Percentiles rank a stretch among this genome's conserved stretches.
phyloP scores from a whole-genome alignment of 1,139 yeast genomes.

The Sugiyamaella castrensis region DNA sequence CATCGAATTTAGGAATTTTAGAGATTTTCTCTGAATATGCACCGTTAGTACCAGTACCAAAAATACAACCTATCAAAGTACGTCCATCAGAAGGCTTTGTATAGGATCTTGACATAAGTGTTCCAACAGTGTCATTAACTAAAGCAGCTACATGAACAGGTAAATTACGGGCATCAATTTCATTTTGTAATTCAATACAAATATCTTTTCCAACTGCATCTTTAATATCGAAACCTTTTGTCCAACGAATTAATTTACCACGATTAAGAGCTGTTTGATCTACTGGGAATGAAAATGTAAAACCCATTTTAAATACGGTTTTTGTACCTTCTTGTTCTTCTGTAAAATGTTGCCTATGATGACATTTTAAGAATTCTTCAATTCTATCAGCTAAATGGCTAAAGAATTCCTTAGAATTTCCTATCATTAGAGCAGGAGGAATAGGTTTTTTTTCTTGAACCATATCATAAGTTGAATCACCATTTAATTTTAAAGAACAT shows the following conservation, averaged over 20 bases:
- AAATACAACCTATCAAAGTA: constrained; percentile 82
- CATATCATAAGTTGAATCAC: constrained; percentile 73
- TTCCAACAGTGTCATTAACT: constrained; percentile 94
- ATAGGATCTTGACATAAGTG: constrained; percentile 83
- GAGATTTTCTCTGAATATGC: constrained; percentile 78
- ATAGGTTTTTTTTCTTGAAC: constrained; percentile 71
- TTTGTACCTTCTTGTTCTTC: constrained; percentile 23
- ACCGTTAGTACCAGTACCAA: constrained; percentile 97
- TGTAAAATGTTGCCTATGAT: constrained; percentile 45
- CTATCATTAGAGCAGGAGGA: constrained; percentile 70
- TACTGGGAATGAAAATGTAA: constrained; percentile 91
- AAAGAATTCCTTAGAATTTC: constrained; percentile 56
- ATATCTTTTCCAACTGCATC: constrained; percentile 85
- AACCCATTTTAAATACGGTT: constrained; percentile 63
- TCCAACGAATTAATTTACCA: constrained; percentile 89
- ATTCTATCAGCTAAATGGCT: constrained; percentile 70
- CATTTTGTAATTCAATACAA: constrained; percentile 65
- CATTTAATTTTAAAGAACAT: constrained; percentile 74
- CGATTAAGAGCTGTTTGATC: constrained; percentile 73
- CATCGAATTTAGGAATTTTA: constrained; percentile 64
- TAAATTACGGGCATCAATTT: constrained; percentile 54
- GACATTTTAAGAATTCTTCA: constrained; percentile 56
- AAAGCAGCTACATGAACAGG: constrained; percentile 82
- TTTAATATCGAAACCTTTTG: constrained; percentile 83
- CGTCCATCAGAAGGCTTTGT: constrained; percentile 59